Conservation (phyloP, 2,329 filamentous ascomycete species). For the Mycosphaerella sp. region DNA sequence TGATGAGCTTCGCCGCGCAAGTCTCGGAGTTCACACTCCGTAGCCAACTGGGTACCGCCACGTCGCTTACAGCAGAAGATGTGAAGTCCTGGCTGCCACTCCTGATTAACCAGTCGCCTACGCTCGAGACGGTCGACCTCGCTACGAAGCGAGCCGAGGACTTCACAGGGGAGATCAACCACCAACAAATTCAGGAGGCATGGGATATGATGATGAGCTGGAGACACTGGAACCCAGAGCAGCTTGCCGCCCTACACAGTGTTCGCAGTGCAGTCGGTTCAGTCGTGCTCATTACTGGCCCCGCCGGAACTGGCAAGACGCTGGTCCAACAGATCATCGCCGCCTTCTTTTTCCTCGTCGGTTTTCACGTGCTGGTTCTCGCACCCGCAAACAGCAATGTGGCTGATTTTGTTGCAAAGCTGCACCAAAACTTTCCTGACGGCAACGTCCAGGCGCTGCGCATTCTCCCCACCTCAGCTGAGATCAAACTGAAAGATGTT, state of each 20-base stretch:
- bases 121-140: slow-evolving; percentile 13
- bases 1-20: slow-evolving; percentile 5
- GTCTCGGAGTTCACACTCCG: slow-evolving; percentile 4
- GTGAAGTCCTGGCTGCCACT: slow-evolving; percentile 13
- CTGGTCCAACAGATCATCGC: slow-evolving; percentile 15
- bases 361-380: slow-evolving; percentile 17
- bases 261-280: slow-evolving; percentile 13
- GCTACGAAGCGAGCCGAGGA: slow-evolving; percentile 1
- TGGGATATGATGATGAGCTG: slow-evolving; percentile 13
- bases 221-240: slow-evolving; percentile 18
- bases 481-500: slow-evolving; percentile 12
- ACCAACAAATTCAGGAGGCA: slow-evolving; percentile 8
- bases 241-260: slow-evolving; percentile 14
- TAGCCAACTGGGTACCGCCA: slow-evolving; percentile 11
- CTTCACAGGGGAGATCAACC: not conserved
- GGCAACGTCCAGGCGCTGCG: slow-evolving; percentile 13
- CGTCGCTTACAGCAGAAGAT: slow-evolving; percentile 9
- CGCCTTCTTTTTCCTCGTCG: slow-evolving; percentile 18
- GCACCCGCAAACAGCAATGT: slow-evolving; percentile 21
- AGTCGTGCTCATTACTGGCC: slow-evolving; percentile 17
- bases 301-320: slow-evolving; percentile 18
- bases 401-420: slow-evolving; percentile 18
- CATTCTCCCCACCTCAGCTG: slow-evolving; percentile 12
- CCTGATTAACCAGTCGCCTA: slow-evolving; percentile 16
- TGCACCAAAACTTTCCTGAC: slow-evolving; percentile 14